These are phyloP conservation scores for Aspergillus cavernicola DNA, from an alignment of 495 filamentous ascomycete genomes.

Conservation along the genomic window DNA sequence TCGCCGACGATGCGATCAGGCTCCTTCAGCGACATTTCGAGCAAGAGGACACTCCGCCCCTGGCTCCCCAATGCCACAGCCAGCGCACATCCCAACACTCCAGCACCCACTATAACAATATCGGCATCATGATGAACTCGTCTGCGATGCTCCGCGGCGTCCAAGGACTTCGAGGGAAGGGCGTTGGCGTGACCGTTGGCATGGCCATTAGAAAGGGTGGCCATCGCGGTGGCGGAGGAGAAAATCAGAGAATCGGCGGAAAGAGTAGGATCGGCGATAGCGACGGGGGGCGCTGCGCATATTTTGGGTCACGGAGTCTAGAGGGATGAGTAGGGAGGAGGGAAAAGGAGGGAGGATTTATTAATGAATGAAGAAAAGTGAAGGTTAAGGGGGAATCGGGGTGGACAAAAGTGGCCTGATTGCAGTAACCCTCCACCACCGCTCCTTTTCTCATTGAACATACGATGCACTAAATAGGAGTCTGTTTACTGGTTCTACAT, in stretches of 20 bases:
- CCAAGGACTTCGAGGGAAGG: constrained; percentile 22
- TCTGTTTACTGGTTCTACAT: not conserved
- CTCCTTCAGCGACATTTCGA: constrained; percentile 86
- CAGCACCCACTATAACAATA: constrained; percentile 85
- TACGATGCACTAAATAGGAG: constrained; percentile 6
- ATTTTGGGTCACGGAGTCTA: constrained; percentile 6
- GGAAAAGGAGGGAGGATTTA: constrained; percentile 3
- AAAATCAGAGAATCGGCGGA: constrained; percentile 12
- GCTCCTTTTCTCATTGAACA: not conserved
- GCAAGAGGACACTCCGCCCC: constrained; percentile 84
- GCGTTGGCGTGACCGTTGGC: constrained; percentile 32
- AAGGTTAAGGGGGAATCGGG: constrained; percentile 5
- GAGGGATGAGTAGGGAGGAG: not conserved
- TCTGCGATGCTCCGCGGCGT: constrained; percentile 38
- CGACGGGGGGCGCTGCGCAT: constrained; percentile 16
- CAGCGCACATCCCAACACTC: constrained; percentile 82
- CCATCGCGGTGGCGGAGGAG: constrained; percentile 17
- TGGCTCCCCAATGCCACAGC: constrained; percentile 85
- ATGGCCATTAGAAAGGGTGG: constrained; percentile 28
- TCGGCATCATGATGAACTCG: constrained; percentile 60
- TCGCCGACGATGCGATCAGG: constrained; percentile 97
- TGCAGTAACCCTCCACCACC: not conserved
- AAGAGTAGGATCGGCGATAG: constrained; percentile 3
- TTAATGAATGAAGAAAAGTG: constrained; percentile 5
- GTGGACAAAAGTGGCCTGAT: constrained; percentile 10